phyloP scores from a whole-genome alignment of 1,284 basidiomycete species.

The Puccinia novopanici region DNA sequence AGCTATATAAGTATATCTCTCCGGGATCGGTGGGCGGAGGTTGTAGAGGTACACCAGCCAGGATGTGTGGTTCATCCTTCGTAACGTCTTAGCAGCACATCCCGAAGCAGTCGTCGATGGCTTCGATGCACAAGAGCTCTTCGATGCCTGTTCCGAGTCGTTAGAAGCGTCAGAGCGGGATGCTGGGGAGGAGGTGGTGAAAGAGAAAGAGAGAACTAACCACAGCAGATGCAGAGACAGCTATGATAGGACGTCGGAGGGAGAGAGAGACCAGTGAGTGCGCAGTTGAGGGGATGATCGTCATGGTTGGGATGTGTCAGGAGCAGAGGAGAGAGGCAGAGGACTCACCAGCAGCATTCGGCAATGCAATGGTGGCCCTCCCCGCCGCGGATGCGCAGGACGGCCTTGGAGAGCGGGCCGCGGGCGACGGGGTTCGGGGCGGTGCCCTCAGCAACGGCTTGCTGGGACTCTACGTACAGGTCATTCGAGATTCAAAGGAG shows the following conservation, averaged over 20 bases:
- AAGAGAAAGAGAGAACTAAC: background rate
- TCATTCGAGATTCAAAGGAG: too few species aligned
- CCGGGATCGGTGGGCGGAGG: too few species aligned
- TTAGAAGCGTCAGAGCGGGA: too few species aligned
- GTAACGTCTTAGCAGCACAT: constrained; percentile 28
- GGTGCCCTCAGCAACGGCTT: background rate
- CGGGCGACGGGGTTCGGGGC: background rate
- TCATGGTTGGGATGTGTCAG: background rate
- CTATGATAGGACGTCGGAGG: background rate
- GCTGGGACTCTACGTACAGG: constrained; percentile 4
- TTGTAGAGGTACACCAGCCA: too few species aligned
- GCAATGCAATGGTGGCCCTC: constrained; percentile 40
- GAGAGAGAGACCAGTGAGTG: background rate
- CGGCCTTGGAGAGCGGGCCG: constrained; percentile 19
- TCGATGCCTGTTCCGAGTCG: constrained; percentile 16
- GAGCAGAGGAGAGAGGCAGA: background rate
- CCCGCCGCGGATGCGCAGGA: constrained; percentile 30
- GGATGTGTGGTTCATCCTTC: background rate
- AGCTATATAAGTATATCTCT: too few species aligned
- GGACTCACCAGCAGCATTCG: constrained; percentile 41
- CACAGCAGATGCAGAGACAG: constrained; percentile 43
- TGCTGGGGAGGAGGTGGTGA: background rate
- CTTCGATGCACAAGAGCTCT: constrained; percentile 34
- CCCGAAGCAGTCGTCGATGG: constrained; percentile 38
- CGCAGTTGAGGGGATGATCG: background rate